A percentile compares a stretch with the other conserved stretches of the same genome.
Conservation (phyloP, 2,329 filamentous ascomycete genomes). For the Mycosphaerella sp. region DNA sequence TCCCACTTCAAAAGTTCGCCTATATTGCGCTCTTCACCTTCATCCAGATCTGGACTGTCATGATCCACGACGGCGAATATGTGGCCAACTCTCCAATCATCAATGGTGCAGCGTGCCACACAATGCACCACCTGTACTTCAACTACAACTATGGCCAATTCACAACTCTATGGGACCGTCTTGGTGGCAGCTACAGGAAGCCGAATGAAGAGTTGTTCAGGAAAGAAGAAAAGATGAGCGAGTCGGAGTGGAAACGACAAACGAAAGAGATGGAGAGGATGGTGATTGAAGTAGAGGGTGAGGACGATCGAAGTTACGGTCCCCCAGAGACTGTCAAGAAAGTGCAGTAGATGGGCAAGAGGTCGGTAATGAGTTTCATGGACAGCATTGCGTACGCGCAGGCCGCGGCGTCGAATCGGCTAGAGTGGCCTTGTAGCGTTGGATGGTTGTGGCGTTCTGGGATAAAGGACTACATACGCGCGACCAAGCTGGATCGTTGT, state of each 20-base stretch:
- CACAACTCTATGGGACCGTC: constrained; percentile 83
- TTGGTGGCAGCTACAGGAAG: constrained; percentile 79
- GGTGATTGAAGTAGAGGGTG: constrained; percentile 65
- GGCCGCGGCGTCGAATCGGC: constrained; percentile 1
- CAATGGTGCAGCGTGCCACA: constrained; percentile 93
- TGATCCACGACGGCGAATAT: constrained; percentile 96
- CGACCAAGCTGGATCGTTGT: background rate
- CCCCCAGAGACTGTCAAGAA: constrained; percentile 33
- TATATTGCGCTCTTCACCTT: constrained; percentile 83
- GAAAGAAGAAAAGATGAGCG: constrained; percentile 77
- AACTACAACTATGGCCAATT: constrained; percentile 95
- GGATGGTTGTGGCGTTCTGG: constrained; percentile 1
- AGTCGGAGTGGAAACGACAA: constrained; percentile 74
- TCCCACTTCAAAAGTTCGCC: constrained; percentile 85
- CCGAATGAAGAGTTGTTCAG: constrained; percentile 81
- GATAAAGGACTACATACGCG: background rate
- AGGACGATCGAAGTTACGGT: constrained; percentile 43
- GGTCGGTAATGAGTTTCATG: background rate
- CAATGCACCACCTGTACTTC: constrained; percentile 81
- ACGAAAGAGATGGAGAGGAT: constrained; percentile 68
- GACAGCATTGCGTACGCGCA: constrained; percentile 5
- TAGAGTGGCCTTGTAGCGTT: background rate
- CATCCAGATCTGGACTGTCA: constrained; percentile 94
- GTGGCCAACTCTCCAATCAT: constrained; percentile 83
- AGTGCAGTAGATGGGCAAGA: constrained; percentile 27